phyloP scores from a whole-genome alignment of 2,329 filamentous ascomycete species.

The Lachnellula hyalina region DNA sequence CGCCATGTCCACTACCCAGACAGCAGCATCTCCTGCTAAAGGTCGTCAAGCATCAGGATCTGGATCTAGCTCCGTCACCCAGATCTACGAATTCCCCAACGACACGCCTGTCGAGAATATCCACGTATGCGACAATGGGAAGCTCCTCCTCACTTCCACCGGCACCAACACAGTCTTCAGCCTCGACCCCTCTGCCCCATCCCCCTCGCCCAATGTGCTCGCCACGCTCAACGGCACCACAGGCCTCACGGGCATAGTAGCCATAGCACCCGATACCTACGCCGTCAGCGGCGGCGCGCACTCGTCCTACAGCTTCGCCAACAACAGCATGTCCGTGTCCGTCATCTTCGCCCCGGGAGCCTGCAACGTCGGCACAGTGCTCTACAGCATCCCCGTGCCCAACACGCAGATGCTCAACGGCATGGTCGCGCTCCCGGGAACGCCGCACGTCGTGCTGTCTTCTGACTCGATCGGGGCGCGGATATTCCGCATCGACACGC shows the following conservation, averaged over 20 bases:
- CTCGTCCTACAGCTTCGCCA: not conserved
- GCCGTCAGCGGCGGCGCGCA: not conserved
- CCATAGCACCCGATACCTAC: not conserved
- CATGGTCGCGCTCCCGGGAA: not conserved
- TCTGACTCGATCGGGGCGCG: not conserved
- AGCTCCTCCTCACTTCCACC: not conserved
- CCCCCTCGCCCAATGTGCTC: not conserved
- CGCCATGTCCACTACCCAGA: no score
- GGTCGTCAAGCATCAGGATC: no score
- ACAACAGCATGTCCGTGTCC: not conserved
- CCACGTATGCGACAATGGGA: not conserved
- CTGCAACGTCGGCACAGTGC: not conserved
- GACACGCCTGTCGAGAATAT: not conserved
- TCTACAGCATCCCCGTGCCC: not conserved
- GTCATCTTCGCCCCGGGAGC: not conserved
- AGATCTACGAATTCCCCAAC: not conserved
- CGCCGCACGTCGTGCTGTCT: not conserved
- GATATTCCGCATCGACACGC: not conserved
- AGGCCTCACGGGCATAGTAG: not conserved
- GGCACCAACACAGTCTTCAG: not conserved
- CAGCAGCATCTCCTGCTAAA: no score
- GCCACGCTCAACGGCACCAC: not conserved
- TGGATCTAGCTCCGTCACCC: no score
- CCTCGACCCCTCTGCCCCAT: not conserved
- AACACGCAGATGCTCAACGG: not conserved